Base-by-base conservation (phyloP, 805 yeast genomes). In the Pachysolen tannophilus region DNA sequence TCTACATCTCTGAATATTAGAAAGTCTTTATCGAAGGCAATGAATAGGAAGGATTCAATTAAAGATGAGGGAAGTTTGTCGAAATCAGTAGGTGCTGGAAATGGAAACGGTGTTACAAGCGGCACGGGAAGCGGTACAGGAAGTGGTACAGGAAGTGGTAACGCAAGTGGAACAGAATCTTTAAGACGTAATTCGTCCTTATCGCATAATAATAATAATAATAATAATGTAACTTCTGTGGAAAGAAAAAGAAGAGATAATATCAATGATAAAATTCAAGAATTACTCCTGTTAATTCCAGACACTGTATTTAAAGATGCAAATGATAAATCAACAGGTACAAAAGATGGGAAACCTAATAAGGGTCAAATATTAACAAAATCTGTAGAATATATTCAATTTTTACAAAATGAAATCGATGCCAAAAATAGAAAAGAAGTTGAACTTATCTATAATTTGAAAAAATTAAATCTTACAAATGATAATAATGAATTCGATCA, bases 261-360 rank as follows among this genome's bases (percentile, higher is more conserved):
- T 44, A 70, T 75, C 52, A 74, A 74, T 45, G 79, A 73, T 8
- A 65, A 67, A 43, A 75, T 75, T 10, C 75, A 72, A 34, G 78
- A 75, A 37, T 57, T 43, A 47, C 50, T 45, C 49, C 52, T 35
- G 52, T 48, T 46, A 50, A 58, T 41, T 8, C 64, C 65, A 2
- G 30, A 29, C 8, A 57, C 53, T n/a, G 63, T 65, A 30, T 62
- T 60, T 40, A 51, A 58, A 8, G 71, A 69, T 11, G 49, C 49
- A 8, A 56, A 55, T 27, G 70, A 60, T 18, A 68, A 65, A 43
- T 69, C 74, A 3, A 63, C 74, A 5, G 90, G 90, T 0, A 82
- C 90, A 1, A 81, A 78, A 43, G 90, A 82, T 47, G 92, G 90
- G 2, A 82, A 80, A 45, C 94, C 94, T 0, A 82, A 82, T 49